phyloP scores from a whole-genome alignment of 352 stramenopile genomes.

The Phytophthora cryptogea region DNA sequence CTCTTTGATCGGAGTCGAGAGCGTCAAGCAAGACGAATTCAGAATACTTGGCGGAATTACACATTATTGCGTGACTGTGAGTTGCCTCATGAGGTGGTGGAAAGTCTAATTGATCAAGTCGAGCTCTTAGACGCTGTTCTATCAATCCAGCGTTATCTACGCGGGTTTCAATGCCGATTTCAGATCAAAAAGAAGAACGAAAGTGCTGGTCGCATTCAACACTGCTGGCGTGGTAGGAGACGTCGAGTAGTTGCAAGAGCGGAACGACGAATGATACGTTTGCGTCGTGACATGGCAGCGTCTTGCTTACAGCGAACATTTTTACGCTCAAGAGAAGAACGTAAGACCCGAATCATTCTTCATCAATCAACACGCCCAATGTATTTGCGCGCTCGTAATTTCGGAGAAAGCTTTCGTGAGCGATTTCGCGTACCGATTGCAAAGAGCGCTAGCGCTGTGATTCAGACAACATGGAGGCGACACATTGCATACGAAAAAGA shows the following conservation, averaged over 20 bases:
- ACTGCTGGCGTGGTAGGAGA: slow-evolving; percentile 33
- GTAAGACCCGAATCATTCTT: slow-evolving; percentile 36
- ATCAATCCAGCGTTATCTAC: slow-evolving; percentile 48
- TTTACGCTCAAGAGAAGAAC: slow-evolving; percentile 31
- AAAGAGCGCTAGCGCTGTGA: slow-evolving; percentile 45
- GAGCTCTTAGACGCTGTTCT: slow-evolving; percentile 48
- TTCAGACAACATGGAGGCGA: slow-evolving; percentile 58
- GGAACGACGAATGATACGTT: slow-evolving; percentile 28
- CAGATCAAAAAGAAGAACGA: slow-evolving; percentile 31
- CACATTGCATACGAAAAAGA: slow-evolving; percentile 24
- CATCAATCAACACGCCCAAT: slow-evolving; percentile 45
- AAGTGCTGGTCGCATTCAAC: slow-evolving; percentile 42
- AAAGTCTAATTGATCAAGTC: slow-evolving; percentile 44
- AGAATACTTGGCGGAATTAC: slow-evolving; percentile 38
- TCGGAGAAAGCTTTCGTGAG: slow-evolving; percentile 34
- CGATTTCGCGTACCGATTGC: slow-evolving; percentile 42
- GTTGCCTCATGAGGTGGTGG: slow-evolving; percentile 28
- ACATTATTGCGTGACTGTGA: slow-evolving; percentile 30
- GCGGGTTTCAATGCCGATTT: slow-evolving; percentile 49
- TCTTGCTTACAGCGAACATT: slow-evolving; percentile 60
- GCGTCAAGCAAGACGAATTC: slow-evolving; percentile 32
- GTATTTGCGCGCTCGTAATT: slow-evolving; percentile 44
- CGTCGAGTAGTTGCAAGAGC: slow-evolving; percentile 19
- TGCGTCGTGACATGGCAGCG: slow-evolving; percentile 42
- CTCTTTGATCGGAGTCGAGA: slow-evolving; percentile 14